These are phyloP conservation scores for Pseudoneurospora amorphoporcata DNA, from an alignment of 495 filamentous ascomycete species.

Conservation along the genomic window DNA sequence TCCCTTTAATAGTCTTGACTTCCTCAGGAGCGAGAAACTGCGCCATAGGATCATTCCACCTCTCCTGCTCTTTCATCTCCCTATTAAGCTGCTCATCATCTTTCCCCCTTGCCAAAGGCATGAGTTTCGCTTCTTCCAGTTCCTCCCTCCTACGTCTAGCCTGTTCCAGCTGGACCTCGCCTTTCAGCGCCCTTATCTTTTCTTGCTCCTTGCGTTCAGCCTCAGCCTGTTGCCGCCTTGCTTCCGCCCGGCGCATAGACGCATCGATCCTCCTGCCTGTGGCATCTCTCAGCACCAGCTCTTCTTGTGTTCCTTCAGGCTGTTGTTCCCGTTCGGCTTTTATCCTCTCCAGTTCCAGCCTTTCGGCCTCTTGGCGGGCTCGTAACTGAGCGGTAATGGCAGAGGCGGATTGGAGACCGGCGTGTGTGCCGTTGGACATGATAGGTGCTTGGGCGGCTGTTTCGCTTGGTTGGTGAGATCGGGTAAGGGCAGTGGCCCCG, in stretches of 20 bases:
- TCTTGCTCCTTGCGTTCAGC: constrained; percentile 52
- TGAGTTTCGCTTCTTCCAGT: constrained; percentile 65
- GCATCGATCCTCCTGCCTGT: constrained; percentile 86
- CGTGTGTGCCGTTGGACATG: constrained; percentile 80
- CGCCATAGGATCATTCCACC: constrained; percentile 94
- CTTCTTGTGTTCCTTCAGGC: constrained; percentile 34
- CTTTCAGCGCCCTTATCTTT: constrained; percentile 56
- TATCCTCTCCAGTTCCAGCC: constrained; percentile 34
- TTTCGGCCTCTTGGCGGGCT: constrained; percentile 37
- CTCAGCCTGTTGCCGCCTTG: constrained; percentile 61
- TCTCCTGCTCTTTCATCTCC: constrained; percentile 58
- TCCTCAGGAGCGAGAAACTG: constrained; percentile 51
- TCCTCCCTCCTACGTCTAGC: constrained; percentile 43
- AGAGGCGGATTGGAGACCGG: constrained; percentile 73
- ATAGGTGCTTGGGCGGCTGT: constrained; percentile 13
- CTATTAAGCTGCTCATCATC: constrained; percentile 80
- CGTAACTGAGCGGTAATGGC: constrained; percentile 68
- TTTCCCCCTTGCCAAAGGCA: constrained; percentile 66
- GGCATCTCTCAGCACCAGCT: constrained; percentile 91
- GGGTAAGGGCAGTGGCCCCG: neutral
- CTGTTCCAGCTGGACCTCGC: constrained; percentile 69
- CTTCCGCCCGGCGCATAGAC: constrained; percentile 78
- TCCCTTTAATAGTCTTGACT: constrained; percentile 24
- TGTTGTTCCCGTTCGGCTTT: constrained; percentile 18
- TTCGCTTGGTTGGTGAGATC: neutral